phyloP scores from a whole-genome alignment of 768 basidiomycete species.

The Boletus sensibilis region DNA sequence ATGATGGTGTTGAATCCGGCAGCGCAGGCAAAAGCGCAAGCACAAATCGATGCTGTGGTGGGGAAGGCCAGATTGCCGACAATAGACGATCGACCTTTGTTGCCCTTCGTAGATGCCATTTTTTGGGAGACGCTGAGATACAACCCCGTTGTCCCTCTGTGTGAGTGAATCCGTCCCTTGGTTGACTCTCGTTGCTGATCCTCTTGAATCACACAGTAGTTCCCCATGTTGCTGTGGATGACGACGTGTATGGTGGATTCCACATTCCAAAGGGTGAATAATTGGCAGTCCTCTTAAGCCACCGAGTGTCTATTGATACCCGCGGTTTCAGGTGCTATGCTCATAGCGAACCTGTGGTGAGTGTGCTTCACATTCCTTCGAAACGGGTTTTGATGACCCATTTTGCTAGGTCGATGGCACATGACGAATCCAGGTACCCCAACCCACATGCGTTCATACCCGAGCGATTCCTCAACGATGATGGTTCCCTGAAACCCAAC shows the following conservation, averaged over 20 bases:
- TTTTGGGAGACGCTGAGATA: conserved; percentile 3
- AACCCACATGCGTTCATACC: conserved; percentile 37
- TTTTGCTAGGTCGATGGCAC: conserved; percentile 14
- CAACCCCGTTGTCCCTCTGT: not conserved
- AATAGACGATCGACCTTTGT: conserved; percentile 6
- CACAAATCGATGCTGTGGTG: conserved; percentile 8
- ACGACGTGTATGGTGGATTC: conserved; percentile 44
- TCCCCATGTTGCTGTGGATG: conserved; percentile 32
- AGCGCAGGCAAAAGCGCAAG: conserved; percentile 8
- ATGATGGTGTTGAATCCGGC: conserved; percentile 7
- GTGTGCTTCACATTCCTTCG: not conserved
- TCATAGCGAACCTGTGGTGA: conserved; percentile 5
- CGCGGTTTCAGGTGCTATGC: not conserved
- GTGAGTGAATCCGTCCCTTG: not conserved
- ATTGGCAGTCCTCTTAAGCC: not conserved
- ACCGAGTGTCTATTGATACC: not conserved
- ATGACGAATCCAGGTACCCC: conserved; percentile 31
- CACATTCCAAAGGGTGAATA: conserved; percentile 43
- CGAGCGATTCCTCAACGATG: conserved; percentile 38
- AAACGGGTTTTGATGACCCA: no score
- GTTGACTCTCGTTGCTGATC: not conserved
- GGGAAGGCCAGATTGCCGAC: conserved; percentile 6
- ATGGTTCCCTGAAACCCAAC: conserved; percentile 19
- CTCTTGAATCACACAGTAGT: conserved; percentile 9
- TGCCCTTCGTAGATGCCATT: conserved; percentile 10